Base-by-base conservation (phyloP, 2,329 filamentous ascomycete genomes). In the Fusarium vanettenii region DNA sequence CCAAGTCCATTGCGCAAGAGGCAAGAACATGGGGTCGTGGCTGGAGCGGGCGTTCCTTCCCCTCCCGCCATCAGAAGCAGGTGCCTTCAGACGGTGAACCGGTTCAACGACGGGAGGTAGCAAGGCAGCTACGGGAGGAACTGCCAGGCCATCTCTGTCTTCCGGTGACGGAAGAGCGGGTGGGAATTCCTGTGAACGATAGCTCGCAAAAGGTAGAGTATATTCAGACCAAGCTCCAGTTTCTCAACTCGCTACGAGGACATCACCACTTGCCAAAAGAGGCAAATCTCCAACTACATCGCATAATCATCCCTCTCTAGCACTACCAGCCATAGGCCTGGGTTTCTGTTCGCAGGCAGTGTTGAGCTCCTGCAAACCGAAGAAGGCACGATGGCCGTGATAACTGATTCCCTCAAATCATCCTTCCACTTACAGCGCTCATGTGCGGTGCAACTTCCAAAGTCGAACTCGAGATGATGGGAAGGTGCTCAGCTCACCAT, bases 401-500 rank as follows among this genome's bases (percentile, higher is more conserved):
- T 18, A 52, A 39, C 60, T 48, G 20, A 43, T 37, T 3, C 14
- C 35, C 27, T 14, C 18, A 20, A 45, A 18, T 60, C 60, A 29
- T 52, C 41, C 43, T 55, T n/a, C 50, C 25, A 20, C 50, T 29
- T 52, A 22, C 29, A 61, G 14, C 41, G n/a, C n/a, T 10, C 59
- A 48, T 50, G 29, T 35, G 60, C 41, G 20, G 25, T n/a, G 41
- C 41, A 39, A 41, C 67, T 74, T 70, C 71, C 71, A 20, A 45
- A 13, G 37, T 43, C 31, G 10, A 11, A 35, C 20, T 41, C 14
- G 13, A 25, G n/a, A 39, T 33, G 20, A 64, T 13, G 16, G 33
- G 65, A 74, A 72, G 59, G 65, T 18, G 27, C 69, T 25, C 22
- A 5, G 16, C 20, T 35, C 39, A 11, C 45, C 55, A 33, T n/a